These are phyloP conservation scores for Fagopyrum tataricum DNA, from an alignment of 148 eudicot genomes.

Conservation along the genomic window DNA sequence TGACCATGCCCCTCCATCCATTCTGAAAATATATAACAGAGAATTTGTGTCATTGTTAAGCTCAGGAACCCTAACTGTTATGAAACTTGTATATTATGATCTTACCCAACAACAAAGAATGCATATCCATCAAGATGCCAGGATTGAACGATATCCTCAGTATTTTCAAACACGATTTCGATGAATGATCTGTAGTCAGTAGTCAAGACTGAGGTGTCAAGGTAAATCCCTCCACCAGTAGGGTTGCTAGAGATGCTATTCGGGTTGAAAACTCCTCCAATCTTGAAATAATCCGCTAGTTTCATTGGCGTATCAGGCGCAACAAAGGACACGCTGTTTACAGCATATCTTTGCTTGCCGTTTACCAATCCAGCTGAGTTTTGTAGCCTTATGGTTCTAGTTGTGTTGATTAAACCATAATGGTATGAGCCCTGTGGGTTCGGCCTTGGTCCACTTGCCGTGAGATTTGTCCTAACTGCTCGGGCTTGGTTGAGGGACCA, in stretches of 20 bases:
- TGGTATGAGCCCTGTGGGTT: constrained; percentile 12
- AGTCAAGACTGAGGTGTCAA: background rate
- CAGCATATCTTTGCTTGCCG: constrained; percentile 8
- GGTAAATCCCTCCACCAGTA: background rate
- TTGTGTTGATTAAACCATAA: background rate
- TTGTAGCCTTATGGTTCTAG: constrained; percentile 9
- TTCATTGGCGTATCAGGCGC: background rate
- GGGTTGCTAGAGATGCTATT: background rate
- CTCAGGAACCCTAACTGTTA: too few species aligned
- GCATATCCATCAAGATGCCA: constrained; percentile 81
- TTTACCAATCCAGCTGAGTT: constrained; percentile 2
- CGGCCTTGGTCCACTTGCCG: constrained; percentile 11
- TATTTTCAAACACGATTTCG: constrained; percentile 5
- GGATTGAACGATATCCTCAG: constrained; percentile 27
- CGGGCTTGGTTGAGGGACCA: constrained; percentile 11
- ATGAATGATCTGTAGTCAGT: background rate
- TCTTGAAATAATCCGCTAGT: constrained; percentile 1
- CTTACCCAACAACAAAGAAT: constrained; percentile 79
- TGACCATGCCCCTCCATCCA: constrained; percentile 63
- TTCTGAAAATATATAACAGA: constrained; percentile 27
- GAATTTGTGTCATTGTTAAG: too few species aligned
- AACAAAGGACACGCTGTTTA: constrained; percentile 1
- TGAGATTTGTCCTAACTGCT: background rate
- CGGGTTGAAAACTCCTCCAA: background rate
- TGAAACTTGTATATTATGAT: background rate